Evolutionary conservation across 108 stramenopile genomes (phyloP), one percentile per base, ranked within the genome.

Genomic region (Stephanodiscus triporus): DNA sequence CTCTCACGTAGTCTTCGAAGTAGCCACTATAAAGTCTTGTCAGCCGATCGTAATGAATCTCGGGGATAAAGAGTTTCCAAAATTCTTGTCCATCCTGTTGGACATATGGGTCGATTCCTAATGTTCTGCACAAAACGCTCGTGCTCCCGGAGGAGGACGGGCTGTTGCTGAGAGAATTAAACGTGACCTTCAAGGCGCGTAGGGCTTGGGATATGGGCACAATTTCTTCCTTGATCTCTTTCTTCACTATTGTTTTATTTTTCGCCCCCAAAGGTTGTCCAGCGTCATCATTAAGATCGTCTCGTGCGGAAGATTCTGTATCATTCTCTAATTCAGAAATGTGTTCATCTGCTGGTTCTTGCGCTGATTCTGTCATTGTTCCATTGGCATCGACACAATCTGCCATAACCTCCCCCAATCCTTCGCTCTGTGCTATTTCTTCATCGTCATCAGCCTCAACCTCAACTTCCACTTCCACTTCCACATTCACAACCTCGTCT

Each of bases 81-180:
- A 95, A 95, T 57, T 95, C 93, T 78, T 95, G 93, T 4, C 89
- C 87, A 84, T 95, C 93, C 73, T 95, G 93, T 70, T 95, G 93
- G 32, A 89, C 77, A 47, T 61, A 84, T 6, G 82, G 78, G 13
- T 86, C 84, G 37, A 95, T 92, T 22, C 93, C 93, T 17, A 95
- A 69, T 9, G 82, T 73, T 8, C 67, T 73, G 47, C 87, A 87
- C 50, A 95, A 77, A 20, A 64, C 63, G 60, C 59, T 36, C 80
- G 84, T 59, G 73, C 58, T 72, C 57, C 81, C 57, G 69, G 71
- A 60, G 16, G 79, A 54, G 26, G 65, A 29, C 11, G 36, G 38
- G 23, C 20, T 29, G 13, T 19, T 62, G 26, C 14, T n/a, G 9
- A 79, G 78, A 42, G 78, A 62, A 24, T 54, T 43, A 23, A 79